Conservation (phyloP, 176 grass and related monocot genomes). For the Echinochloa phyllopogon region DNA sequence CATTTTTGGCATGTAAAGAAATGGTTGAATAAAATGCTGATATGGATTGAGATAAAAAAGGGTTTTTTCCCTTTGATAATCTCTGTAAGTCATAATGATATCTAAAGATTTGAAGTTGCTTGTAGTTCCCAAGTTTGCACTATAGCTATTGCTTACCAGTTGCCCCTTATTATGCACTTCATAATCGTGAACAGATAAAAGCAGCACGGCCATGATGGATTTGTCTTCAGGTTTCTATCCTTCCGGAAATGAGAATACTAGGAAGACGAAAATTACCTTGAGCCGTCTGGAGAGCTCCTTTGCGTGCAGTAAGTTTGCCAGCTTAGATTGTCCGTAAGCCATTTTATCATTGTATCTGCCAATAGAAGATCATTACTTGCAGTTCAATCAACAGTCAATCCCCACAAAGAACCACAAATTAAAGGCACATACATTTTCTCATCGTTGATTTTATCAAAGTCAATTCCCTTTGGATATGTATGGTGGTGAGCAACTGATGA, state of each 20-base stretch:
- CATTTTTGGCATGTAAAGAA: background rate
- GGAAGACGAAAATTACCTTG: conserved; percentile 52
- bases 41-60: background rate
- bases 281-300: conserved; percentile 86
- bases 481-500: conserved; percentile 83
- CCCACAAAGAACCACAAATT: conserved; percentile 21
- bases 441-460: conserved; percentile 73
- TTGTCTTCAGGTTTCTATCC: conserved; percentile 26
- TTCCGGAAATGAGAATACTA: background rate
- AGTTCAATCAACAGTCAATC: background rate
- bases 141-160: background rate
- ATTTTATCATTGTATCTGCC: conserved; percentile 86
- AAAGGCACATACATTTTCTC: conserved; percentile 57
- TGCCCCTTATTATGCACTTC: background rate
- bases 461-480: conserved; percentile 80
- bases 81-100: background rate
- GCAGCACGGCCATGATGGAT: conserved; percentile 1
- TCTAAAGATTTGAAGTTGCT: conserved; percentile 14
- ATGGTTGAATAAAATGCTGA: background rate
- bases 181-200: background rate
- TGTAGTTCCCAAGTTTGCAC: background rate
- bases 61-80: too few species aligned
- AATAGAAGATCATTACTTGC: conserved; percentile 41
- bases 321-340: conserved; percentile 95
- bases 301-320: conserved; percentile 86